phyloP scores from a whole-genome alignment of 768 basidiomycete species.

The Mycena pura region DNA sequence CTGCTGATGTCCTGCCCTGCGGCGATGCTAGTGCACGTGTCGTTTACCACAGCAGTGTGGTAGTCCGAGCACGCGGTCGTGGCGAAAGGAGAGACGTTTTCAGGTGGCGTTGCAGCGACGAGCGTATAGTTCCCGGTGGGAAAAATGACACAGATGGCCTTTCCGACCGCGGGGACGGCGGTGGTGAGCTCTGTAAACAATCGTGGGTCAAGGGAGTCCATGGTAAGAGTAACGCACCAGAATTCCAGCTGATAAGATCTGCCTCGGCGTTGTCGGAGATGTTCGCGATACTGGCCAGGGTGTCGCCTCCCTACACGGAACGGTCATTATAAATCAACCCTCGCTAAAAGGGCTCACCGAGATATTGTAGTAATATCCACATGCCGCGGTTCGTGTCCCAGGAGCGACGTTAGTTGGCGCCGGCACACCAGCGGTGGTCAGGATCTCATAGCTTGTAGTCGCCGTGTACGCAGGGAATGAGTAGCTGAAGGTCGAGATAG shows the following conservation, averaged over 20 bases:
- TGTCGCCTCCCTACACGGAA: conserved; percentile 31
- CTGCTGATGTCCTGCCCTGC: conserved; percentile 18
- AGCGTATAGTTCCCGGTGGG: conserved; percentile 33
- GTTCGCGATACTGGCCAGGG: conserved; percentile 21
- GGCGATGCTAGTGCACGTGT: conserved; percentile 26
- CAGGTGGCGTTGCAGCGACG: conserved; percentile 12
- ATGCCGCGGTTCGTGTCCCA: conserved; percentile 29
- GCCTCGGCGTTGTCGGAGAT: conserved; percentile 18
- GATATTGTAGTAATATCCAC: conserved; percentile 28
- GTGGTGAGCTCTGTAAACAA: conserved; percentile 27
- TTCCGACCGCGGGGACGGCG: conserved; percentile 18
- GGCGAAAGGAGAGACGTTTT: conserved; percentile 25
- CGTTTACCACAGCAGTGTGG: conserved; percentile 25
- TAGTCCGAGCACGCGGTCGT: conserved; percentile 18
- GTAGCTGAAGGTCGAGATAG: neutral
- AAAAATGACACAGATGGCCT: conserved; percentile 31
- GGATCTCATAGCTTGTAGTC: neutral
- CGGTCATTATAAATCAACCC: too few species aligned
- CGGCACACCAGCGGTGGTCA: conserved; percentile 27
- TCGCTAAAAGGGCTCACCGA: neutral
- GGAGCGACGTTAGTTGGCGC: conserved; percentile 27
- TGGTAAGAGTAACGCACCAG: too few species aligned
- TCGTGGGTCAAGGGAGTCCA: too few species aligned
- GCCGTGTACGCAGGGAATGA: conserved; percentile 21
- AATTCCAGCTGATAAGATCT: conserved; percentile 28